These are phyloP conservation scores for Eucalyptus microcorys DNA, from an alignment of 345 rosid genomes.

Conservation along the genomic window DNA sequence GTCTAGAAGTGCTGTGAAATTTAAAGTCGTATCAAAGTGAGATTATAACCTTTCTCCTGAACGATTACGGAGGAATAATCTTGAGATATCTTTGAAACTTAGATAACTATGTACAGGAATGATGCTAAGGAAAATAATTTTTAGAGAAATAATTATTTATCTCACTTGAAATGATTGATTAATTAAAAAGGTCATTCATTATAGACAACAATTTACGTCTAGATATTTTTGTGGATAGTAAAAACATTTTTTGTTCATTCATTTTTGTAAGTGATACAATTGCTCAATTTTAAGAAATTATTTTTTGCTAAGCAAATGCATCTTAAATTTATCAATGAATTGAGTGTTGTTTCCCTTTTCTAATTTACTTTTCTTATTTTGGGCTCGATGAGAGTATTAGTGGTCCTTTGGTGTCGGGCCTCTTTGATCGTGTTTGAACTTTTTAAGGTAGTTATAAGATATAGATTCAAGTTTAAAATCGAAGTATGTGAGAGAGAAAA, in stretches of 20 bases:
- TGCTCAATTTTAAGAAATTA: accelerated
- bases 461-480: background rate
- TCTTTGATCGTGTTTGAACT: background rate
- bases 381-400: background rate
- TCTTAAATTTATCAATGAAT: no score
- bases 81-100: background rate
- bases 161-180: no score
- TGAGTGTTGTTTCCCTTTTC: background rate
- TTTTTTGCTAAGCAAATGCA: background rate
- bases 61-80: background rate
- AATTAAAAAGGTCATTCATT: no score
- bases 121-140: background rate
- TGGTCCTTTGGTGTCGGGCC: background rate
- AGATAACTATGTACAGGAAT: background rate
- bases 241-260: no score
- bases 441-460: background rate
- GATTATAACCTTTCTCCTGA: background rate
- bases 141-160: no score
- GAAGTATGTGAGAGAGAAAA: background rate
- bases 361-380: no score
- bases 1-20: background rate
- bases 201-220: no score
- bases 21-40: background rate
- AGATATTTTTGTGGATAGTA: no score
- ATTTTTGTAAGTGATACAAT: no score